phyloP scores from a whole-genome alignment of 345 rosid species.

The Pugionium cornutum region DNA sequence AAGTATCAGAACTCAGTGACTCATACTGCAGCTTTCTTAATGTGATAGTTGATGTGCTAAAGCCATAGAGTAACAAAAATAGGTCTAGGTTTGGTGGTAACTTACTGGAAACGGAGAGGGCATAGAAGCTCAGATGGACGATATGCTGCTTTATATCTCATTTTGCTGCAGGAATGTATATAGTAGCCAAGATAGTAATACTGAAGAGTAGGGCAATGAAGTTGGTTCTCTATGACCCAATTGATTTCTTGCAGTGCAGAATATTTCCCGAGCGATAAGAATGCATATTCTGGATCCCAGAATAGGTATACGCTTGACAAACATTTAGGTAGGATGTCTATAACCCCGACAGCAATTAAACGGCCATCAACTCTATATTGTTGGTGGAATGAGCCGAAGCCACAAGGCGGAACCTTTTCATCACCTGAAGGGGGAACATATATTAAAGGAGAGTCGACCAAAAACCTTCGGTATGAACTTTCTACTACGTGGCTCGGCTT shows the following conservation, averaged over 20 bases:
- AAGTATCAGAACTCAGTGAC: conserved; percentile 8
- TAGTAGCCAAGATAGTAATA: conserved; percentile 97
- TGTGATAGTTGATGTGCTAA: conserved; percentile 5
- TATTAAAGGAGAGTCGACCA: conserved; percentile 83
- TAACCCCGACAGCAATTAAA: conserved; percentile 89
- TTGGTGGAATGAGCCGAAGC: conserved; percentile 98
- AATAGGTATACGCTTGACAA: conserved; percentile 91
- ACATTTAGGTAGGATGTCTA: conserved; percentile 92
- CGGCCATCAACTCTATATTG: conserved; percentile 80
- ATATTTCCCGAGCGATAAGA: conserved; percentile 82
- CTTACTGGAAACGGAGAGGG: conserved; percentile 89
- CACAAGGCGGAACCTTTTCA: conserved; percentile 68
- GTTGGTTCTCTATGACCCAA: conserved; percentile 77
- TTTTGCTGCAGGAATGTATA: conserved; percentile 92
- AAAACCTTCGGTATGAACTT: conserved; percentile 62
- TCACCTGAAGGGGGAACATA: conserved; percentile 65
- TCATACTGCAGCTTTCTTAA: conserved; percentile 2
- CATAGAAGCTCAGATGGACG: conserved; percentile 93
- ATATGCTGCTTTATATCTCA: conserved; percentile 98
- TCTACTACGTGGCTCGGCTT: conserved; percentile 57
- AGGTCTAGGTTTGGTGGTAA: conserved; percentile 22
- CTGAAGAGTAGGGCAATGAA: conserved; percentile 67
- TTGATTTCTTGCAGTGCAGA: conserved; percentile 83
- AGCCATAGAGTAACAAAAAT: conserved; percentile 5
- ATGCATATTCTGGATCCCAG: conserved; percentile 98